Base-by-base conservation (phyloP, 176 grass and related monocot species). In the Carex cristatella region DNA sequence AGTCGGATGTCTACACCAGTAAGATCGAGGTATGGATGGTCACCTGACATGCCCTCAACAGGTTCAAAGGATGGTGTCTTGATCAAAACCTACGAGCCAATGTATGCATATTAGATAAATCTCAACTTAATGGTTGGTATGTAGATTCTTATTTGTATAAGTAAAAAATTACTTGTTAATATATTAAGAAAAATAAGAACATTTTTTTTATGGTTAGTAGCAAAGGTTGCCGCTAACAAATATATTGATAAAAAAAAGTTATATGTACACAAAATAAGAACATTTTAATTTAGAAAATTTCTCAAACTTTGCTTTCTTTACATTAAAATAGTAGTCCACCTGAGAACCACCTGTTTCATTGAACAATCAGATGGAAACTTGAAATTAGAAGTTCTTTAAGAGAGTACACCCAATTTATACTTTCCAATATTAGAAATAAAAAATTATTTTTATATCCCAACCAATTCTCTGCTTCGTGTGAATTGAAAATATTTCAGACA, bases 21-120 rank as follows among this genome's bases (percentile, higher is more conserved):
- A 85, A 97, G 64, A 87, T 97, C 92, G 12, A 94, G 78, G 85
- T 89, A 92, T 1, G 92, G 60, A 77, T 94, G 90, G 2, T 92
- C 90, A 13, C 59, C 83, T 0, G 88, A 37, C 0, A 90, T 71
- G 1, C 91, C 91, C 35, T 76, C 73, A 12, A 93, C 63, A 19
- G 86, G 84, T 57, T 90, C 86, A 68, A 81, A 88, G 59, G 85
- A 86, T 7, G 91, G 91, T 51, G 83, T 93, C 89, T 93, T 93
- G 83, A 93, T 93, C 88, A 93, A 86, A 84, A 93, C 91, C 88
- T 89, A 40, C 10, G 15, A 61, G 62, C 5, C 40, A 63, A 79
- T 83, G 14, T 19, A n/a, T 46, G 56, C 56, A 3, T 83, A 13
- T 68, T 68, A 83, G 19, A n/a, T 68, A 61, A 65, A 27, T 82